These are phyloP conservation scores for Fusarium algeriense DNA, from an alignment of 2,329 filamentous ascomycete genomes.

Conservation along the genomic window DNA sequence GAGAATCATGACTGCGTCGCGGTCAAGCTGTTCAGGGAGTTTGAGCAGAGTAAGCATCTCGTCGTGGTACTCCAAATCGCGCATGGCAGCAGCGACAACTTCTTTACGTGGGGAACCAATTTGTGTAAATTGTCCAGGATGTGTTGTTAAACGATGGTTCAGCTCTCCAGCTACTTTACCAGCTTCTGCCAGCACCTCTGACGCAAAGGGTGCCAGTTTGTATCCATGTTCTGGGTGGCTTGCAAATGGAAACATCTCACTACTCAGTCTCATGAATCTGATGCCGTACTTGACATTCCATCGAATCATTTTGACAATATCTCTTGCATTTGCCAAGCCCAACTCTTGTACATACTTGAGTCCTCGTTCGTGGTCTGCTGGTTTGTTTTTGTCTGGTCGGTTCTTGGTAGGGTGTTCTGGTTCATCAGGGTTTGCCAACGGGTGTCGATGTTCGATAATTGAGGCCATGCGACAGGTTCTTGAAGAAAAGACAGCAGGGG, in stretches of 20 bases:
- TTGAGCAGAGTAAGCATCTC: constrained; percentile 84
- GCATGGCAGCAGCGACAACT: constrained; percentile 80
- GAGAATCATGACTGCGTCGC: constrained; percentile 92
- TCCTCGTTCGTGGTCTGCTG: constrained; percentile 75
- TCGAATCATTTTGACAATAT: constrained; percentile 85
- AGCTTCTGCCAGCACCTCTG: constrained; percentile 79
- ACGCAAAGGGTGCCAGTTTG: constrained; percentile 83
- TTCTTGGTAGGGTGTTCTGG: constrained; percentile 89
- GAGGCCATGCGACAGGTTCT: constrained; percentile 91
- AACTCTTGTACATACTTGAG: constrained; percentile 80
- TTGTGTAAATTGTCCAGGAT: constrained; percentile 94
- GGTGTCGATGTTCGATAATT: constrained; percentile 89
- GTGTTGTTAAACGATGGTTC: constrained; percentile 87
- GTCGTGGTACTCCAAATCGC: constrained; percentile 89
- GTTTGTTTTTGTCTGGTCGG: constrained; percentile 79
- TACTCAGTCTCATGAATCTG: constrained; percentile 90
- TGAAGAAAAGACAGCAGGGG: constrained; percentile 88
- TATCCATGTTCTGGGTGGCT: constrained; percentile 91
- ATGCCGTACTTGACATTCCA: constrained; percentile 96
- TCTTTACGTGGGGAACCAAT: constrained; percentile 83
- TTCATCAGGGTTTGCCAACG: constrained; percentile 78
- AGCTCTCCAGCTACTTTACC: constrained; percentile 82
- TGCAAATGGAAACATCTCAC: constrained; percentile 97
- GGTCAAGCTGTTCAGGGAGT: constrained; percentile 81
- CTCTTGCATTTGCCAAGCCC: constrained; percentile 83